These are phyloP conservation scores for Pyrenula aspistea DNA, from an alignment of 495 filamentous ascomycete species.

Conservation along the genomic window DNA sequence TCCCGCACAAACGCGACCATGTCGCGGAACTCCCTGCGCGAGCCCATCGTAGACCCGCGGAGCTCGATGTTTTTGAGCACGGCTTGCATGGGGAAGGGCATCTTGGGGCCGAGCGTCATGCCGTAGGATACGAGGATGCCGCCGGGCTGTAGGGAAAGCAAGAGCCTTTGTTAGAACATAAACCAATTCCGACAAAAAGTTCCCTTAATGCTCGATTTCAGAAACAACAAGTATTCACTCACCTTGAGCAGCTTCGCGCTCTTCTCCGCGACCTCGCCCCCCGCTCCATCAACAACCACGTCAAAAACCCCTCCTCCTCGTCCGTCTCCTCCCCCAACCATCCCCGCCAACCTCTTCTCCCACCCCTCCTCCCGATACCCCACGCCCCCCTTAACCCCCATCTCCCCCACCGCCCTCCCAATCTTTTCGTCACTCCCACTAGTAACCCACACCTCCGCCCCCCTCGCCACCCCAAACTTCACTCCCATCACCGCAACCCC, in stretches of 20 bases:
- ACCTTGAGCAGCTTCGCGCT: slow-evolving; percentile 45
- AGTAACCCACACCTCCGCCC: slow-evolving; percentile 58
- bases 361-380: slow-evolving; percentile 52
- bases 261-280: slow-evolving; percentile 56
- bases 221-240: too few species aligned
- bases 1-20: slow-evolving; percentile 63
- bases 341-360: slow-evolving; percentile 50
- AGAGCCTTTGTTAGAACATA: too few species aligned
- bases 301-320: slow-evolving; percentile 35
- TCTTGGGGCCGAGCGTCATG: slow-evolving; percentile 65
- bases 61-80: slow-evolving; percentile 69
- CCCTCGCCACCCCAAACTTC: slow-evolving; percentile 54
- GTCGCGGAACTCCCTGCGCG: slow-evolving; percentile 57
- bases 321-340: slow-evolving; percentile 44
- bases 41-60: slow-evolving; percentile 63
- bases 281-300: slow-evolving; percentile 64
- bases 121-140: slow-evolving; percentile 62
- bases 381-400: slow-evolving; percentile 62
- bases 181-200: too few species aligned
- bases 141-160: slow-evolving; percentile 40
- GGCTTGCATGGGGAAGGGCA: slow-evolving; percentile 58
- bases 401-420: slow-evolving; percentile 39
- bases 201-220: too few species aligned
- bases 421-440: slow-evolving; percentile 55
- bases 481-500: slow-evolving; percentile 64